Evolutionary conservation across 2,329 filamentous ascomycete species (phyloP).

Genomic region (Huntiella savannae): DNA sequence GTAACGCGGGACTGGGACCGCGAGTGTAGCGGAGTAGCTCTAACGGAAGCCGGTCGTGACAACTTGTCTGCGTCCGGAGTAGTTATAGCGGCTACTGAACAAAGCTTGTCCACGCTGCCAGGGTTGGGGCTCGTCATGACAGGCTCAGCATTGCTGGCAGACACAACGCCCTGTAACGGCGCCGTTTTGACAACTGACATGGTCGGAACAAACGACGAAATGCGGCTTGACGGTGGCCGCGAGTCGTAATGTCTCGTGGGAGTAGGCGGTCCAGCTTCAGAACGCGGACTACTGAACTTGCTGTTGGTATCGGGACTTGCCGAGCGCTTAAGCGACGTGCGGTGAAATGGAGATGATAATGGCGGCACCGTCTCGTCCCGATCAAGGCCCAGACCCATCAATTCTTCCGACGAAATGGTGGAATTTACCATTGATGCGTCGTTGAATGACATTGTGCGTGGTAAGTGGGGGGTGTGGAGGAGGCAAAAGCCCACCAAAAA

Average conservation of each 20-base stretch:
- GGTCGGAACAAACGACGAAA: conserved; percentile 5
- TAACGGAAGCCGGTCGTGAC: neutral
- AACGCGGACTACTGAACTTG: conserved; percentile 1
- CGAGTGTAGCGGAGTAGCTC: neutral
- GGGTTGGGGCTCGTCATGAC: neutral
- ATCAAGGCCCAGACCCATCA: too few species aligned
- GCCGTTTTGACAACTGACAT: conserved; percentile 5
- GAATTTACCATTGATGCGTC: too few species aligned
- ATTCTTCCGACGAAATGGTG: too few species aligned
- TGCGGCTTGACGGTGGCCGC: conserved; percentile 4
- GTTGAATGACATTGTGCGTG: too few species aligned
- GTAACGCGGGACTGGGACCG: neutral
- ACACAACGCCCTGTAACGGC: conserved; percentile 3
- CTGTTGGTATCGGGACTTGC: conserved; percentile 7
- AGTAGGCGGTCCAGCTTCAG: neutral
- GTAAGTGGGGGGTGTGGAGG: too few species aligned
- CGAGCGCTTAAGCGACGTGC: conserved; percentile 5
- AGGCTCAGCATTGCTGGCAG: conserved; percentile 3
- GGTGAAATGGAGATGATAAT: conserved; percentile 3
- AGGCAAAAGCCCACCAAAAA: too few species aligned
- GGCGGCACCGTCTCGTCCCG: neutral
- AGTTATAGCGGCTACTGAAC: neutral
- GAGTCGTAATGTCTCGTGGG: conserved; percentile 3
- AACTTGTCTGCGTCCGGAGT: neutral
- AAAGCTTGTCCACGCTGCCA: too few species aligned